Conservation (phyloP, 2,329 filamentous ascomycete species). For the Xylariaceae sp. region DNA sequence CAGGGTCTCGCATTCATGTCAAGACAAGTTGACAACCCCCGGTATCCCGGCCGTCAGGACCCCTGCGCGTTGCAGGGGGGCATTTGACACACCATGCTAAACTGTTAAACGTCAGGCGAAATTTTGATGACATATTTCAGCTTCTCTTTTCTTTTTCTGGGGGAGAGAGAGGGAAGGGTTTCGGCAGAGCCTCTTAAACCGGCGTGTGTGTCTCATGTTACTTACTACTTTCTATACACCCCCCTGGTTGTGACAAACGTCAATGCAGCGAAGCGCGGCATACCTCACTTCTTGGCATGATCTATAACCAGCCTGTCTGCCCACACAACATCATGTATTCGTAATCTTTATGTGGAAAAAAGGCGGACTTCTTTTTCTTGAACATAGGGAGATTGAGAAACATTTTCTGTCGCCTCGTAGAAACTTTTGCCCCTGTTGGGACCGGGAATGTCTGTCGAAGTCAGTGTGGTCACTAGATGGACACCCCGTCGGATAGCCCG, state of each 20-base stretch:
- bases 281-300: neutral
- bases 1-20: neutral
- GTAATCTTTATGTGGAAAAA: no score
- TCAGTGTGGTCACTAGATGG: no score
- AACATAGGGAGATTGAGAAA: neutral
- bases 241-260: neutral
- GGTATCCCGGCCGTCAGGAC: constrained; percentile 2
- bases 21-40: neutral
- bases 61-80: constrained; percentile 6
- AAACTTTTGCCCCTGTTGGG: neutral
- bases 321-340: neutral
- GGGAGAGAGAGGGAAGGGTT: neutral
- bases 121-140: neutral
- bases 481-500: neutral
- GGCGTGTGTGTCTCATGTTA: neutral
- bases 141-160: no score
- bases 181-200: neutral
- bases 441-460: no score
- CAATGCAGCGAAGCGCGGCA: neutral
- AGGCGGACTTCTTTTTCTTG: neutral
- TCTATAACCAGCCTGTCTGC: neutral
- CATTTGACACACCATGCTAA: constrained; percentile 9
- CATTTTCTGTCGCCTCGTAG: neutral
- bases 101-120: neutral
- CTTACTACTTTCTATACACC: no score